Percentiles rank a stretch among this genome's conserved stretches.
Evolutionary conservation across 2,329 filamentous ascomycete genomes (phyloP).

Genomic region (Hypoxylon sp.): DNA sequence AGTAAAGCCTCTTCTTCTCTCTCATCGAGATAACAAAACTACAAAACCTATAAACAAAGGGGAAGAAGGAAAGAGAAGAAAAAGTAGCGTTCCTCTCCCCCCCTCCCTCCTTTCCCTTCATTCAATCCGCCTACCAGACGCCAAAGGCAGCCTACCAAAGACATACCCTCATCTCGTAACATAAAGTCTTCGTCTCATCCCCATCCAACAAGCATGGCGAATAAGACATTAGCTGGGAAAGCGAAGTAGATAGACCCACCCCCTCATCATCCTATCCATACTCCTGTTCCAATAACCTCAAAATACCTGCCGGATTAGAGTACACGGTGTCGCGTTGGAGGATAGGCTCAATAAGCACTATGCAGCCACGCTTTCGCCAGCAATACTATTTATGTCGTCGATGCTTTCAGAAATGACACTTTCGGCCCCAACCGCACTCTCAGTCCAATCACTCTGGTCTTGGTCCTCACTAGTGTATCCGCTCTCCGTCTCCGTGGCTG

Average conservation of each 20-base stretch:
- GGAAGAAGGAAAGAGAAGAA: slow-evolving; percentile 9
- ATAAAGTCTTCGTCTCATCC: slow-evolving; percentile 11
- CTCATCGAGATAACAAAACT: background rate
- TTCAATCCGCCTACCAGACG: slow-evolving; percentile 14
- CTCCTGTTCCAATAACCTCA: background rate
- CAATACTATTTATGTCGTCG: slow-evolving; percentile 52
- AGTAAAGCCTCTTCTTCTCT: background rate
- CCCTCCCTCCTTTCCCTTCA: slow-evolving; percentile 3
- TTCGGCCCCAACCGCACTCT: slow-evolving; percentile 39
- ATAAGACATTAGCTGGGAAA: slow-evolving; percentile 10
- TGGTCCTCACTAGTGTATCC: slow-evolving; percentile 56
- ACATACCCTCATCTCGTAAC: slow-evolving; percentile 27
- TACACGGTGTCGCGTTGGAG: background rate
- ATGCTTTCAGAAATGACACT: slow-evolving; percentile 52
- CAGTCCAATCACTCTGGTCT: slow-evolving; percentile 61
- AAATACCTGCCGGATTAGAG: slow-evolving; percentile 11
- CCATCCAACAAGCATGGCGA: slow-evolving; percentile 16
- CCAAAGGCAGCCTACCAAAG: slow-evolving; percentile 25
- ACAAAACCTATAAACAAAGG: slow-evolving; percentile 8
- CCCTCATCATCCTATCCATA: slow-evolving; percentile 24
- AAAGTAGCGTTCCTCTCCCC: background rate
- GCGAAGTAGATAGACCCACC: slow-evolving; percentile 2
- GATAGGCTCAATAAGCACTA: slow-evolving; percentile 46
- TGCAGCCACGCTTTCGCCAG: slow-evolving; percentile 55
- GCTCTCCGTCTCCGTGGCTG: slow-evolving; percentile 48